Evolutionary conservation across 2,329 filamentous ascomycete species (phyloP).

Genomic region (Fusarium ambrosium): DNA sequence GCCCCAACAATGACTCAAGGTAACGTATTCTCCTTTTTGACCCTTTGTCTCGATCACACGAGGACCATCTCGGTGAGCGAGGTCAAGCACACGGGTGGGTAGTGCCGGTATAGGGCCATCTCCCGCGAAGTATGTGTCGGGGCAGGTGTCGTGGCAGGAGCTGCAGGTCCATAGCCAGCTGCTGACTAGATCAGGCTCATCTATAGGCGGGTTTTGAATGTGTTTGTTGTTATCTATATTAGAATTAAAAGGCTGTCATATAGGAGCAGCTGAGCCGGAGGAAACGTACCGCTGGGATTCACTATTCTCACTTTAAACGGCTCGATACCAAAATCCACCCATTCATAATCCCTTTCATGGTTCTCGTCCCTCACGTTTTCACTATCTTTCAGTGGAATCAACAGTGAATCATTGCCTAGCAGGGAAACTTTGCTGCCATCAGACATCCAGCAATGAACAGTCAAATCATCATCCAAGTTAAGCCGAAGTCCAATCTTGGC

Average conservation of each 20-base stretch:
- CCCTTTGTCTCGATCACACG: not conserved
- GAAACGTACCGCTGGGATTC: not conserved
- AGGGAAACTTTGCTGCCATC: not conserved
- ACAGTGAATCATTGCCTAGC: not conserved
- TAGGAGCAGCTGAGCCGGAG: not conserved
- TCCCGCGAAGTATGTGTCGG: not conserved
- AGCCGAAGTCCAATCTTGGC: not conserved
- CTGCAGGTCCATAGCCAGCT: not conserved
- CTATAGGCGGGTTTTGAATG: not conserved
- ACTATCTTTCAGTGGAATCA: not conserved
- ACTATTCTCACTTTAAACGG: not conserved
- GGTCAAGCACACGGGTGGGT: not conserved
- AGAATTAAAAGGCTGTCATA: not conserved
- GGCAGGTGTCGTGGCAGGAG: not conserved
- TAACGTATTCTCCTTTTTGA: not conserved
- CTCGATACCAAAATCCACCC: not conserved
- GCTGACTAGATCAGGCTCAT: not conserved
- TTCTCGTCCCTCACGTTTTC: not conserved
- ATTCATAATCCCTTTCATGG: not conserved
- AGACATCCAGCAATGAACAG: not conserved
- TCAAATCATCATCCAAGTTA: not conserved
- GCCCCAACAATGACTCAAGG: not conserved
- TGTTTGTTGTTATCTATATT: not conserved
- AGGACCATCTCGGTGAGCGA: not conserved
- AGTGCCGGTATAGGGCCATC: not conserved